A percentile compares a stretch with the other conserved stretches of the same genome.
These are phyloP conservation scores for Cyberlindnera euphorbiiphila DNA, from an alignment of 805 yeast genomes.

Conservation along the genomic window DNA sequence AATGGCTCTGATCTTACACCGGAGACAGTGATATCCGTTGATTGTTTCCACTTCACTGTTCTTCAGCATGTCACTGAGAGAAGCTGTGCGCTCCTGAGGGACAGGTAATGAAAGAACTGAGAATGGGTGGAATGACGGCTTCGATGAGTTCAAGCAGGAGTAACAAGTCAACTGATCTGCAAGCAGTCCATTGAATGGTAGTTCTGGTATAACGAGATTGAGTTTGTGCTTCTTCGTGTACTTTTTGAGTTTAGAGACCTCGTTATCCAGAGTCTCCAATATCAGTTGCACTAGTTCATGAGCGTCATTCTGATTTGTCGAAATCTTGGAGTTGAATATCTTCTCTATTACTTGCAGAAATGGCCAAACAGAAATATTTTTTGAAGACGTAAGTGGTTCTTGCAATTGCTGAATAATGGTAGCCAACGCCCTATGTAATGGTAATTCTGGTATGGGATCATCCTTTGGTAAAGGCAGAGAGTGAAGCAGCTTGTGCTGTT, in stretches of 20 bases:
- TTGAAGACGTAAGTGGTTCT: slow-evolving; percentile 49
- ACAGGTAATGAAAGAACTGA: slow-evolving; percentile 70
- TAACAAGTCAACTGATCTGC: slow-evolving; percentile 69
- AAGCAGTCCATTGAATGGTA: slow-evolving; percentile 70
- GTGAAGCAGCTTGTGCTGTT: slow-evolving; percentile 21
- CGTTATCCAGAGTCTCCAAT: slow-evolving; percentile 72
- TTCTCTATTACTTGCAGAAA: slow-evolving; percentile 68
- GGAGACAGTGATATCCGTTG: slow-evolving; percentile 75
- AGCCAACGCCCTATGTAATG: slow-evolving; percentile 57
- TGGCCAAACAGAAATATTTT: slow-evolving; percentile 72
- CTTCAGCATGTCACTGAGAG: slow-evolving; percentile 50
- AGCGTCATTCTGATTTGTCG: slow-evolving; percentile 89
- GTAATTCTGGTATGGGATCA: slow-evolving; percentile 36
- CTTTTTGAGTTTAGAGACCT: slow-evolving; percentile 43
- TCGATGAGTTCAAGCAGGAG: slow-evolving; percentile 59
- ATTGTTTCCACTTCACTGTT: slow-evolving; percentile 62
- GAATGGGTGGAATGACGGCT: slow-evolving; percentile 55
- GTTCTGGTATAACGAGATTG: slow-evolving; percentile 43
- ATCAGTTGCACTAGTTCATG: slow-evolving; percentile 85
- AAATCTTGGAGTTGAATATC: slow-evolving; percentile 68
- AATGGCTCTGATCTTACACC: slow-evolving; percentile 55
- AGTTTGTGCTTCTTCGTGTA: slow-evolving; percentile 24
- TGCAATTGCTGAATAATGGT: slow-evolving; percentile 53
- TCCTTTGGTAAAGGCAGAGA: slow-evolving; percentile 17
- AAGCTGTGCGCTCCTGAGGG: slow-evolving; percentile 49